Evolutionary conservation across 257 asterid species (phyloP), one percentile per base, ranked within the genome.

Genomic region (Solanum medicagineum): DNA sequence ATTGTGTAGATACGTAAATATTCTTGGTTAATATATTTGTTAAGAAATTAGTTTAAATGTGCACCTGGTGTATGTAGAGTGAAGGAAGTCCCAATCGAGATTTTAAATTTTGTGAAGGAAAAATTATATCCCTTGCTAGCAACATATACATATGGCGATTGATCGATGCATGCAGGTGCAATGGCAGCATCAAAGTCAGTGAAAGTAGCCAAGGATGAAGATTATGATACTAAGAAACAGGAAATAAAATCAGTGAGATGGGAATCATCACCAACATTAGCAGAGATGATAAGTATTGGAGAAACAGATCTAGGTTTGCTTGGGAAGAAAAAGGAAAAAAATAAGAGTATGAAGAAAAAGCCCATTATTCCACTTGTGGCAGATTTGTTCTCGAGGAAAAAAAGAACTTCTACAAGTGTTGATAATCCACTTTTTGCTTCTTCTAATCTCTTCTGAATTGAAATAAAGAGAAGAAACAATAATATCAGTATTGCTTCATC

Each of bases 351-450:
- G 89, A 95, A 93, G 81, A 92, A 91, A 92, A 95, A 95, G 91
- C 97, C 97, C 0, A 92, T 94, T 5, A 90, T 95, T 83, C 98
- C 98, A 44, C 91, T 95, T 1, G 87, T 95, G 16, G 95, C 93
- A 49, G 95, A 92, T 19, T 90, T 94, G 65, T 92, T 94, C 68
- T 89, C 93, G 7, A 91, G 91, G 89, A 95, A 91, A 81, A 95
- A 92, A 69, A 89, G 86, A 19, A 74, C 91, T 15, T 85, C 98
- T 17, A 83, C 88, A 14, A 54, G 90, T 29, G 81, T 91, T 87
- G 85, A 90, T 44, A 93, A 88, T 85, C 92, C 94, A 89, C 91
- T 90, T 29, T 91, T 85, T 89, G 81, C 93, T 57, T 90, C 94
- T 80, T 83, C 93, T 66, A 89, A 73, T 80, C 51, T 88, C 71